phyloP scores from a whole-genome alignment of 345 rosid species.

The Nasturtium officinale region DNA sequence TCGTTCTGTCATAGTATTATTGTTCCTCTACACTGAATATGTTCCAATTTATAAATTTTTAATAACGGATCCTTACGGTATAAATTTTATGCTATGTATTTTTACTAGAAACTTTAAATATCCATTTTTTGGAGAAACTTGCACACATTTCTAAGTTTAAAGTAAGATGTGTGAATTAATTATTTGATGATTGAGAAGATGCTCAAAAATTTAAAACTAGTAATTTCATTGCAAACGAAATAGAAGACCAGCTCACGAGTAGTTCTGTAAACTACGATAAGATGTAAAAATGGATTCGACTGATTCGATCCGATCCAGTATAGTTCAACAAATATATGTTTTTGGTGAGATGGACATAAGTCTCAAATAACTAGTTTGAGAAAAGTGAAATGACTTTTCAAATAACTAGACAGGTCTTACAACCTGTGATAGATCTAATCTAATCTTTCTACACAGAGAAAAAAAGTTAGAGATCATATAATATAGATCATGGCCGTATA shows the following conservation, averaged over 20 bases:
- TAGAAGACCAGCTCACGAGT: background rate
- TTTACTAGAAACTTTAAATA: background rate
- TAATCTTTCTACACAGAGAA: slow-evolving; percentile 21
- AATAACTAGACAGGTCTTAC: no score
- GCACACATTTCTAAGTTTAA: no score
- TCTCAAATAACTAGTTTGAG: background rate
- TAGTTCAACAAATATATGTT: background rate
- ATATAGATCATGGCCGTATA: slow-evolving; percentile 32
- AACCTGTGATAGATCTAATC: slow-evolving; percentile 40
- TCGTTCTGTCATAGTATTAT: background rate
- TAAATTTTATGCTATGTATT: background rate
- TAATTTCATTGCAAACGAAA: background rate
- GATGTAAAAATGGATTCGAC: background rate
- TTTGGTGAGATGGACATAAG: background rate
- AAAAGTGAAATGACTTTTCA: slow-evolving; percentile 13
- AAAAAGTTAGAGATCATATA: slow-evolving; percentile 10
- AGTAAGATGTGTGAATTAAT: no score
- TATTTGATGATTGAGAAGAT: no score
- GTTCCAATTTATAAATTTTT: background rate
- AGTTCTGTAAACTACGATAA: background rate
- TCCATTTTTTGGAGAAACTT: background rate
- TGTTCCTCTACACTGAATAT: background rate
- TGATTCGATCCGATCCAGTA: slow-evolving; percentile 1
- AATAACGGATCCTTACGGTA: background rate
- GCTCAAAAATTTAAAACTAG: no score